Base-by-base conservation (phyloP, 805 yeast genomes). In the Candida awuae region DNA sequence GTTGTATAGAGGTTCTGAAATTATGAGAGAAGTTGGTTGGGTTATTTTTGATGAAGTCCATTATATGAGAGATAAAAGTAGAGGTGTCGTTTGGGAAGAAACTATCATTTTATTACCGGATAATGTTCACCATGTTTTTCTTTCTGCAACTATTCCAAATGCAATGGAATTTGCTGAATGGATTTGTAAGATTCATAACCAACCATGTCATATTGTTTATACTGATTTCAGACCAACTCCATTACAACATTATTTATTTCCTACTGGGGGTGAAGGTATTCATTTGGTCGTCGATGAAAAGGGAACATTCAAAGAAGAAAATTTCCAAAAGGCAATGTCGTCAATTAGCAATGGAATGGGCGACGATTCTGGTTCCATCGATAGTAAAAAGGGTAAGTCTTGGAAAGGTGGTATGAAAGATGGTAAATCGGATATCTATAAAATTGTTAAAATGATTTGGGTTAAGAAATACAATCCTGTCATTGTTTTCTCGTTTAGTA, bases 51-150 rank as follows among this genome's bases (percentile, higher is more conserved):
- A 92, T 64, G 98, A 92, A 58, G 98, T 92, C 2, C 98, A 92
- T 62, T 92, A 92, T 56, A 96, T 92, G 46, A 92, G 92, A 58
- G 98, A 92, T 63, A 80, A 85, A 42, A 95, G 86, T 53, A 77
- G 98, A 60, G 98, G 98, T 54, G 98, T 92, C 12, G 98, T 92
- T 4, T 92, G 98, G 98, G 98, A 92, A 65, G 98, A 92, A 62
- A 97, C 92, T 17, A 92, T 92, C 45, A 92, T 92, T 50, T 86
- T 92, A 95, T 67, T 92, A 25, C 98, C 98, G 0, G 96, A 88
- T 47, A 97, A 92, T 56, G 92, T 92, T 42, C 90, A 90, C 54
- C 83, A 84, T 51, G 86, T 92, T 46, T 66, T 92, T 29, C 67
- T 92, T 29, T 85, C 96, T 10, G 97, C 97, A 35, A 90, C 98